Base-by-base conservation (phyloP, 768 basidiomycete species). In the Leucocoprinus sp. region DNA sequence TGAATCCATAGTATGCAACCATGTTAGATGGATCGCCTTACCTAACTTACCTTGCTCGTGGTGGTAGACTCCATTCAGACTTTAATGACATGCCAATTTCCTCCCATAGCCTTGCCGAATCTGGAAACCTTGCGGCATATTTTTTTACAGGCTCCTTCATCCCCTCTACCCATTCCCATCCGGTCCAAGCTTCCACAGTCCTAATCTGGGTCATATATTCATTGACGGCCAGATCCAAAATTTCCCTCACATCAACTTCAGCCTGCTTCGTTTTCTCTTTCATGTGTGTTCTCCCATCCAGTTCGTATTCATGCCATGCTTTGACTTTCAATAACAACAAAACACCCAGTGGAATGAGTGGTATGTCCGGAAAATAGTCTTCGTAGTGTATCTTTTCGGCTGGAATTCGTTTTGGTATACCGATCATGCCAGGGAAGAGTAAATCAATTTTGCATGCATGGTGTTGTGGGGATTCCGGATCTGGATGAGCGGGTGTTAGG, bases 251-350 rank as follows among this genome's bases (percentile, higher is more conserved):
- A 50, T 76, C 74, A 12, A 50, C 49, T 17, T 61, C 64, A 50
- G 75, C 74, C 7, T 62, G 52, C 28, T 57, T 54, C 42, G 65
- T 59, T 55, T 75, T 76, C 8, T 42, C 50, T 31, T 50, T 58
- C 52, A 70, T 60, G 43, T 68, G 56, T 8, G 23, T 8, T 36
- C 64, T 58, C 2, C 19, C 9, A 21, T 67, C 62, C 3, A 44
- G 52, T 4, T 61, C 52, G 48, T 71, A 70, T 50, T 71, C 66
- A 27, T 54, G 50, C 72, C 72, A 72, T 1, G 62, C 70, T 35
- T 65, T 59, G 6, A 74, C 51, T 48, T 72, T 74, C 37, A 71
- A 50, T 12, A 71, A 54, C 3, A 72, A 56, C 9, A 72, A 53
- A 4, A 60, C 54, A 3, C 68, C 49, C 39, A 71, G 60, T 0